Percentiles rank a stretch among this genome's conserved stretches.
phyloP scores from a whole-genome alignment of 805 yeast genomes.

The Teunomyces stri region DNA sequence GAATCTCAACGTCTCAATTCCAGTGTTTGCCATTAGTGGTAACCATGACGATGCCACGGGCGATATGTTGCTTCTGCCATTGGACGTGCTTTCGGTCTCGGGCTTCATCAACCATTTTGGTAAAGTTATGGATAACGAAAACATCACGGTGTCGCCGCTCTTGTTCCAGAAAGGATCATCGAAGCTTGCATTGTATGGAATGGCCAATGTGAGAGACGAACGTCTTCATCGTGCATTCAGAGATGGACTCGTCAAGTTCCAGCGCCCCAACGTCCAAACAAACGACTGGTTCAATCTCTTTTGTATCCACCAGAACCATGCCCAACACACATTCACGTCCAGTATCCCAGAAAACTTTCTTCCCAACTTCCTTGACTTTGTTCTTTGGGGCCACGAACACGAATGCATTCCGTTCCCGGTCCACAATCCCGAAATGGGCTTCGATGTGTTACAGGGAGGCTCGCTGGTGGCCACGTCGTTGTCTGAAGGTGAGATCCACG shows the following conservation, averaged over 20 bases:
- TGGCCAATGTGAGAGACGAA: slow-evolving; percentile 88
- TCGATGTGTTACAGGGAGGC: slow-evolving; percentile 87
- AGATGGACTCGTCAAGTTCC: slow-evolving; percentile 75
- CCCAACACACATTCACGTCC: slow-evolving; percentile 74
- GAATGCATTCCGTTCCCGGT: slow-evolving; percentile 79
- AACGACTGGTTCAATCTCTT: slow-evolving; percentile 81
- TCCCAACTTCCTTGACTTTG: slow-evolving; percentile 77
- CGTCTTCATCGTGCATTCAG: slow-evolving; percentile 78
- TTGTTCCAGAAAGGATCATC: slow-evolving; percentile 81
- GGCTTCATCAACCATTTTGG: slow-evolving; percentile 93
- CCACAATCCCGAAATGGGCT: slow-evolving; percentile 57
- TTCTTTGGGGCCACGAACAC: slow-evolving; percentile 98
- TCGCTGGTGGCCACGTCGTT: slow-evolving; percentile 91
- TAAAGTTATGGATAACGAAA: slow-evolving; percentile 69
- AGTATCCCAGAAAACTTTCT: slow-evolving; percentile 81
- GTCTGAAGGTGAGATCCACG: slow-evolving; percentile 76
- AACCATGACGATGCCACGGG: slow-evolving; percentile 98
- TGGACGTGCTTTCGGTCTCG: slow-evolving; percentile 77
- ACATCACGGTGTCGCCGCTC: slow-evolving; percentile 70
- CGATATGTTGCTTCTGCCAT: slow-evolving; percentile 72
- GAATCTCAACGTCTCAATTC: slow-evolving; percentile 82
- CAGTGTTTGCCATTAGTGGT: slow-evolving; percentile 90
- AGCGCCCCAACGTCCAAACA: slow-evolving; percentile 57
- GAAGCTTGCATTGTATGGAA: slow-evolving; percentile 80
- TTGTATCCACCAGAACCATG: slow-evolving; percentile 90